Evolutionary conservation across 164 flowering plant species (phyloP).

Genomic region (Chimonanthus salicifolius): DNA sequence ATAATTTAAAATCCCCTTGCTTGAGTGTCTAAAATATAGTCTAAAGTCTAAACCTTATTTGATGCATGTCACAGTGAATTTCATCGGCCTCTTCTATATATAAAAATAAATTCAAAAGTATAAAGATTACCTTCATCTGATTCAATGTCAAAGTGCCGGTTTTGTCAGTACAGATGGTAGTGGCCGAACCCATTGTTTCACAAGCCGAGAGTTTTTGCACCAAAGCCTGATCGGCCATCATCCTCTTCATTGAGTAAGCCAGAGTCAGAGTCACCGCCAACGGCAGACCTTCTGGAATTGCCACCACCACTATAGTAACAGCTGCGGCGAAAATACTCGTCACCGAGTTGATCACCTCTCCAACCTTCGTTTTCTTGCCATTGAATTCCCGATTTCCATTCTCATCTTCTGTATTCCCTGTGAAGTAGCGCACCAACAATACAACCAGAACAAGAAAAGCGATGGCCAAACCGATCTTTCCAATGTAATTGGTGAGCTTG

Average conservation of each 20-base stretch:
- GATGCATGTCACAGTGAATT: too few species aligned
- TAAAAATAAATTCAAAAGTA: too few species aligned
- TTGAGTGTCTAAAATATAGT: too few species aligned
- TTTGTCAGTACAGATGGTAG: constrained; percentile 32
- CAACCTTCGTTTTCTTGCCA: too few species aligned
- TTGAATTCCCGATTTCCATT: too few species aligned
- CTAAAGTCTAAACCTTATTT: too few species aligned
- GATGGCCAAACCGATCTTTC: constrained; percentile 45
- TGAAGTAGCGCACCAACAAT: too few species aligned
- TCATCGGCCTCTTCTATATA: too few species aligned
- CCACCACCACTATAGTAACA: too few species aligned
- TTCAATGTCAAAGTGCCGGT: constrained; percentile 55
- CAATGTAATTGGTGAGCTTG: constrained; percentile 38
- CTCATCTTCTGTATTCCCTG: too few species aligned
- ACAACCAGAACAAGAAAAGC: constrained; percentile 29
- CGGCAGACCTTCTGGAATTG: constrained; percentile 10
- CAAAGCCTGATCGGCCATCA: constrained; percentile 37
- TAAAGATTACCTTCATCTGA: constrained; percentile 45
- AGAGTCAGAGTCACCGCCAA: constrained; percentile 34
- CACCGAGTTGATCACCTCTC: constrained; percentile 13
- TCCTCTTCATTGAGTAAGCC: constrained; percentile 39
- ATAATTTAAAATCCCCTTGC: too few species aligned
- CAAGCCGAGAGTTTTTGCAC: constrained; percentile 23
- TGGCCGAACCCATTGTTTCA: constrained; percentile 23
- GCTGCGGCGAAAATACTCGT: constrained; percentile 31